Evolutionary conservation across 768 basidiomycete genomes (phyloP), one percentile per base, ranked within the genome.

Genomic region (Termitomyces sp.): DNA sequence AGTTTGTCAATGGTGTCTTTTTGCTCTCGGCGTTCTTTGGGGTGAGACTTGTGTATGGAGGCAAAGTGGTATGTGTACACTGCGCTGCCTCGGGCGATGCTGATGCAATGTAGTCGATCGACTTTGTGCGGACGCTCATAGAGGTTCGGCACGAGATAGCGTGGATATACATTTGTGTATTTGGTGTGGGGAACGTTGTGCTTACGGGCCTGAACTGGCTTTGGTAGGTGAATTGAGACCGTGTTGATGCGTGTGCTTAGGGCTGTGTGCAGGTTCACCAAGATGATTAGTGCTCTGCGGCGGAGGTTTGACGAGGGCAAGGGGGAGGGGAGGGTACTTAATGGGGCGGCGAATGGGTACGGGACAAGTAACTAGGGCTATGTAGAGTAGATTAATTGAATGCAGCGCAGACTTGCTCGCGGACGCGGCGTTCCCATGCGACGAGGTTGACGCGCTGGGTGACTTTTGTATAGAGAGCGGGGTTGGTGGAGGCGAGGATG

Each of bases 121-220:
- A 84, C 31, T 92, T 94, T 73, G 78, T 82, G 63, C 66, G 75
- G 16, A 86, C 85, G 0, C 69, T 94, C 61, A 74, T 76, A 59
- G 69, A 72, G 24, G 80, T 82, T n/a, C 76, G 82, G 50, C 71
- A 78, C 53, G 67, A 83, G 39, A 75, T 92, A 32, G 78, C 87
- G 2, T 59, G 77, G 44, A 56, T 74, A 29, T 83, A 85, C 57
- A 65, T 81, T 16, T 42, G 78, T 36, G 71, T 83, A 22, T 87
- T 83, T 56, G 77, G 79, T 1, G 43, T 66, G 5, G 88, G 85
- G 18, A 92, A 90, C 64, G 56, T 88, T 34, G 65, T 84, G 34
- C 74, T 94, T 10, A 86, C 92, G 63, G 74, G 76, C 4, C 74
- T 95, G 24, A 95, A 94, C 69, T 85, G 85, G 78, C 77, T 86